phyloP scores from a whole-genome alignment of 1,139 yeast species.

The Eremothecium coryli region DNA sequence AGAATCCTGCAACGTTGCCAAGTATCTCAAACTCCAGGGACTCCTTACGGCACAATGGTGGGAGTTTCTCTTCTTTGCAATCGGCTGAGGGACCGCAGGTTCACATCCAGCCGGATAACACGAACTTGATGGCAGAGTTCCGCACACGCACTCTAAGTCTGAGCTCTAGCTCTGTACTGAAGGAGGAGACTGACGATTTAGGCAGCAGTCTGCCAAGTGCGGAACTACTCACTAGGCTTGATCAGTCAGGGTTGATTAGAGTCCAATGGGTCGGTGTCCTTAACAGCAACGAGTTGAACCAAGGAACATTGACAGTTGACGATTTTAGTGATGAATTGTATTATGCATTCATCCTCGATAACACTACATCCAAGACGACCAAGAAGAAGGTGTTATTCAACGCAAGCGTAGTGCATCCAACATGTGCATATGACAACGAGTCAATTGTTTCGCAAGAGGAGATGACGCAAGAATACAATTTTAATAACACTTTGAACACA shows the following conservation, averaged over 20 bases:
- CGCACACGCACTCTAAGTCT: constrained; percentile 1
- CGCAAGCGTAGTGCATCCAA: constrained; percentile 21
- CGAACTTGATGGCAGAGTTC: constrained; percentile 4
- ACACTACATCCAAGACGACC: constrained; percentile 78
- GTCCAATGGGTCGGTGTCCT: constrained; percentile 41
- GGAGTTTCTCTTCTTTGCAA: constrained; percentile 2
- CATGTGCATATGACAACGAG: constrained; percentile 1
- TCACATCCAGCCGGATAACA: constrained; percentile 1
- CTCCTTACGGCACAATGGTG: not conserved
- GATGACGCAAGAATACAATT: constrained; percentile 1
- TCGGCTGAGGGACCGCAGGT: constrained; percentile 2
- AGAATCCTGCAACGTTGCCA: constrained; percentile 13
- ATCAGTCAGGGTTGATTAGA: constrained; percentile 31
- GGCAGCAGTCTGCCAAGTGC: not conserved
- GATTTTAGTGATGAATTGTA: constrained; percentile 38
- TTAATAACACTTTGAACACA: constrained; percentile 7
- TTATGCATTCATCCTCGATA: constrained; percentile 86
- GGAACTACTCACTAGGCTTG: constrained; percentile 7
- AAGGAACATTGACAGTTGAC: constrained; percentile 51
- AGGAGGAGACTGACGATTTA: constrained; percentile 1
- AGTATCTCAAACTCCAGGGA: not conserved
- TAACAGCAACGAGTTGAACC: constrained; percentile 47
- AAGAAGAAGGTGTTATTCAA: constrained; percentile 74
- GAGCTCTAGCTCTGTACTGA: constrained; percentile 1
- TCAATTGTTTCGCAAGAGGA: constrained; percentile 3